Conservation (phyloP, 345 rosid species). For the Citrus inodora region DNA sequence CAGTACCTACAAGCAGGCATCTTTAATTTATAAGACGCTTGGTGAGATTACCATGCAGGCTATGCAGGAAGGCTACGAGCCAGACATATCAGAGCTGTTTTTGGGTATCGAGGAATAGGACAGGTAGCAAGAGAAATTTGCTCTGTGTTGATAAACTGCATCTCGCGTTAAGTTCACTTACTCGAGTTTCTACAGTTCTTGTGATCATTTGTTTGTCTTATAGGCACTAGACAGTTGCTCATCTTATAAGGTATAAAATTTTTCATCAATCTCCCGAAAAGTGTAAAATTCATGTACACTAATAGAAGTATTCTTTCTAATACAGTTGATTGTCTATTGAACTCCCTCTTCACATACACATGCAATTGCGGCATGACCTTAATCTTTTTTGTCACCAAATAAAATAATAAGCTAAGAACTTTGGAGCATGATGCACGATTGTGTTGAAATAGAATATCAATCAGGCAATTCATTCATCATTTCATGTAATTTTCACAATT, state of each 20-base stretch:
- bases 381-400: no score
- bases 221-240: neutral
- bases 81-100: constrained; percentile 10
- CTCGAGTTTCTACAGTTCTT: neutral
- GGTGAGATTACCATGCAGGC: constrained; percentile 23
- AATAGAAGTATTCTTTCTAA: no score
- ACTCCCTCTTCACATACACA: no score
- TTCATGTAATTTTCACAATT: no score
- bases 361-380: no score
- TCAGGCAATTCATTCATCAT: neutral
- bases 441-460: neutral
- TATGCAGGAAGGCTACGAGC: constrained; percentile 18
- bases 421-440: neutral
- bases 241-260: neutral
- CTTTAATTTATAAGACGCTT: constrained; percentile 29
- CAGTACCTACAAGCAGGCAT: constrained; percentile 11
- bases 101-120: neutral
- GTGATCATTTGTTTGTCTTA: neutral
- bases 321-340: no score
- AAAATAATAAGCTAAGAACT: no score
- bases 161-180: neutral
- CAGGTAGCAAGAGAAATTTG: neutral
- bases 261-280: no score
- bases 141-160: neutral
- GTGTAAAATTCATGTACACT: no score